Percentiles rank a stretch among this genome's conserved stretches.
Conservation (phyloP, 495 filamentous ascomycete species). For the Hyphodiscus hymeniophilus region DNA sequence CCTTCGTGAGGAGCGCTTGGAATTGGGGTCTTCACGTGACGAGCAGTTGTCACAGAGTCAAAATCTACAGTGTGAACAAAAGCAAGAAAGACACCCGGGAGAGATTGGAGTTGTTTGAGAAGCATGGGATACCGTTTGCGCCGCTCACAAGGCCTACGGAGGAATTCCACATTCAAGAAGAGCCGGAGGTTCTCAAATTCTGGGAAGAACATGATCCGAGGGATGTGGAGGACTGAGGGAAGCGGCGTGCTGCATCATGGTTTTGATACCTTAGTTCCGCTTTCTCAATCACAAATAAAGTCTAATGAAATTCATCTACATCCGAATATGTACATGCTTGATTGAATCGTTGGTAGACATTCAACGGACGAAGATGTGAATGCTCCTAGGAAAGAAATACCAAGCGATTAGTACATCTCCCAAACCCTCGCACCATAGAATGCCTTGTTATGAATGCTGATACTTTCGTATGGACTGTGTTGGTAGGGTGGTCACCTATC, state of each 20-base stretch:
- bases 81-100: slow-evolving; percentile 35
- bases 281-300: no score
- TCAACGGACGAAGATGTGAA: no score
- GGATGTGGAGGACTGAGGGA: slow-evolving; percentile 35
- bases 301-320: no score
- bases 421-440: no score
- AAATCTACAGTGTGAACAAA: slow-evolving; percentile 55
- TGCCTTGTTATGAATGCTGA: no score
- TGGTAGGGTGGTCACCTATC: no score
- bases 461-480: no score
- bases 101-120: slow-evolving; percentile 41
- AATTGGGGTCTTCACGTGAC: slow-evolving; percentile 64
- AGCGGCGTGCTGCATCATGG: not conserved
- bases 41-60: slow-evolving; percentile 54
- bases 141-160: slow-evolving; percentile 43
- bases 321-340: no score
- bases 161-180: slow-evolving; percentile 33
- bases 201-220: slow-evolving; percentile 38
- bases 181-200: slow-evolving; percentile 38
- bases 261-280: no score
- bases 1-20: slow-evolving; percentile 36
- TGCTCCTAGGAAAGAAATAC: no score
- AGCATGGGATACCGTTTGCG: slow-evolving; percentile 34
- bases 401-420: no score
- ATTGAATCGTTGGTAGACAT: no score